Percentiles rank a stretch among this genome's conserved stretches.
These are phyloP conservation scores for Xylaria acuta DNA, from an alignment of 495 filamentous ascomycete species.

Conservation along the genomic window DNA sequence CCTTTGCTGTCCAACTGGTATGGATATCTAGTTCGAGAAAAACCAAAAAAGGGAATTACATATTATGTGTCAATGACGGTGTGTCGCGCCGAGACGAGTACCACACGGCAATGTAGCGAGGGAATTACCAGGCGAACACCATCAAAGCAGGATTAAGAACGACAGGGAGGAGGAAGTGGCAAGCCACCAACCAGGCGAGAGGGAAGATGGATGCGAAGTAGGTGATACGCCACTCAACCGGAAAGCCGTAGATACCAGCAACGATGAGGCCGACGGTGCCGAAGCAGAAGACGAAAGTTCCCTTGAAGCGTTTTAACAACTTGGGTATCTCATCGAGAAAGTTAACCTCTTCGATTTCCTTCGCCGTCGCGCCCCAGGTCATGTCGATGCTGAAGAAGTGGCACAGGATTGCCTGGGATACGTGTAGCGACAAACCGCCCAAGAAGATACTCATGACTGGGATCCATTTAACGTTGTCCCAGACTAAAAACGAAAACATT, in stretches of 20 bases:
- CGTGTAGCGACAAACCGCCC: slow-evolving; percentile 69
- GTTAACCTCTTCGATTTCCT: slow-evolving; percentile 64
- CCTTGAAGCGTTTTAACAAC: slow-evolving; percentile 64
- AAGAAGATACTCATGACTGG: slow-evolving; percentile 68
- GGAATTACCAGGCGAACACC: slow-evolving; percentile 66
- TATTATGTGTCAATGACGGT: neutral
- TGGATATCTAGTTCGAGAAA: slow-evolving; percentile 8
- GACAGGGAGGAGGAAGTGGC: slow-evolving; percentile 66
- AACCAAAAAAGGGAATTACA: slow-evolving; percentile 16
- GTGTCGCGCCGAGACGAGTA: neutral
- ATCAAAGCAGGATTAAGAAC: slow-evolving; percentile 69
- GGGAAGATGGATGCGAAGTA: slow-evolving; percentile 66
- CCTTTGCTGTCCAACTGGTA: slow-evolving; percentile 18
- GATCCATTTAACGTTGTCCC: slow-evolving; percentile 69
- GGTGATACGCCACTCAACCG: slow-evolving; percentile 61
- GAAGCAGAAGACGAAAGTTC: slow-evolving; percentile 63
- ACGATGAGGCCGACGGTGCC: slow-evolving; percentile 55
- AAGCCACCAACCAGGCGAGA: slow-evolving; percentile 56
- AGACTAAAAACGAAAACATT: slow-evolving; percentile 43
- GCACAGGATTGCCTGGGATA: slow-evolving; percentile 64
- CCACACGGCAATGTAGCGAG: neutral
- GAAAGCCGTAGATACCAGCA: slow-evolving; percentile 50
- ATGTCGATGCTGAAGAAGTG: slow-evolving; percentile 70
- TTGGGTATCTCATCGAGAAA: slow-evolving; percentile 67
- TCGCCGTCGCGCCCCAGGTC: slow-evolving; percentile 67